Percentiles rank a stretch among this genome's conserved stretches.
Evolutionary conservation across 1,284 basidiomycete genomes (phyloP).

Genomic region (Athelia sp.): DNA sequence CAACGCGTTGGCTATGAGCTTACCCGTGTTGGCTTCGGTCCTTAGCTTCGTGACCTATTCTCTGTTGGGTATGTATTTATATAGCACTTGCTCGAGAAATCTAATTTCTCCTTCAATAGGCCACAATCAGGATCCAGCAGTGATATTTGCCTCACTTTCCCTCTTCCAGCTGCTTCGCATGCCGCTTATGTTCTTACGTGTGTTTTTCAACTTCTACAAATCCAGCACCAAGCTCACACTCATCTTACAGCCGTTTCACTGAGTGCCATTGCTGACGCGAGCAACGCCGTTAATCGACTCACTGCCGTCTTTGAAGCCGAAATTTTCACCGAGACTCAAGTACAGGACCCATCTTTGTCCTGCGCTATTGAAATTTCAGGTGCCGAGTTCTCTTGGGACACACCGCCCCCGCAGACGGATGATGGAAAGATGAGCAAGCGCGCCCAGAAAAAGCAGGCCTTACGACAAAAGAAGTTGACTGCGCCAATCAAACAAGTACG

Average conservation of each 20-base stretch:
- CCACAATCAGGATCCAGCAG: slow-evolving; percentile 62
- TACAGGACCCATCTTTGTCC: slow-evolving; percentile 44
- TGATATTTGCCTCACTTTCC: slow-evolving; percentile 79
- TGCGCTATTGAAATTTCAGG: slow-evolving; percentile 61
- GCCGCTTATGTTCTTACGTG: slow-evolving; percentile 74
- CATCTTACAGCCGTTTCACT: slow-evolving; percentile 59
- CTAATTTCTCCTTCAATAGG: slow-evolving; percentile 26
- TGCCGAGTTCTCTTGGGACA: slow-evolving; percentile 84
- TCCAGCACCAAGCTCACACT: not conserved
- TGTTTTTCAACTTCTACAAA: slow-evolving; percentile 17
- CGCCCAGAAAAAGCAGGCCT: slow-evolving; percentile 11
- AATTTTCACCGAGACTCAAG: slow-evolving; percentile 50
- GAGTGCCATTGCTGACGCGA: slow-evolving; percentile 73
- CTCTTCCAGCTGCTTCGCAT: slow-evolving; percentile 76
- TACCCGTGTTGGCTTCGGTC: slow-evolving; percentile 82
- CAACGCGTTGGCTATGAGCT: slow-evolving; percentile 61
- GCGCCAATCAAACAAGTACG: slow-evolving; percentile 24
- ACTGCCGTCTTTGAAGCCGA: slow-evolving; percentile 77
- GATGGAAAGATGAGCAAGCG: slow-evolving; percentile 8
- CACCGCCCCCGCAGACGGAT: slow-evolving; percentile 50
- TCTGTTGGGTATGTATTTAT: slow-evolving; percentile 26
- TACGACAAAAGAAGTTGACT: too few relatives aligned
- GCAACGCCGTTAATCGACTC: slow-evolving; percentile 69
- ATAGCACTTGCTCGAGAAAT: not conserved
- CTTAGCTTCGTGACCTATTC: slow-evolving; percentile 84